A percentile compares a stretch with the other conserved stretches of the same genome.
phyloP scores from a whole-genome alignment of 148 eudicot genomes.

The Rheum nobile region DNA sequence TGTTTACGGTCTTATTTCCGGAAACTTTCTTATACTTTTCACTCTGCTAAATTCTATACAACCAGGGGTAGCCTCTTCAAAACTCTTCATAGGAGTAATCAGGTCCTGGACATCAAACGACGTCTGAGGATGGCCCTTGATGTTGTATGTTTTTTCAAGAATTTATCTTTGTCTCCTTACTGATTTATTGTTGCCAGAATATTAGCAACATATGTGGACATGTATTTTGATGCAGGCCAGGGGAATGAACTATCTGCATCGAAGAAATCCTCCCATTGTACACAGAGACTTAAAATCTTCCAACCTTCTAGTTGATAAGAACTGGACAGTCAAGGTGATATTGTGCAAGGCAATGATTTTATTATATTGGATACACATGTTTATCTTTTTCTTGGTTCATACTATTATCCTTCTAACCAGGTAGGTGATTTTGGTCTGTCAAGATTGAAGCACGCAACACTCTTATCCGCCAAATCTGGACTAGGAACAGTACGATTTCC shows the following conservation, averaged over 20 bases:
- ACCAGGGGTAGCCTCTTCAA: slow-evolving; percentile 84
- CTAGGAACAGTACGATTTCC: slow-evolving; percentile 58
- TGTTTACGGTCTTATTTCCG: neutral
- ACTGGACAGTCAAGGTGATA: slow-evolving; percentile 78
- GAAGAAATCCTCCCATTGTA: slow-evolving; percentile 77
- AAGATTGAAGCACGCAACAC: slow-evolving; percentile 60
- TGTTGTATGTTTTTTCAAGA: slow-evolving; percentile 39
- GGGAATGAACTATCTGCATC: slow-evolving; percentile 92
- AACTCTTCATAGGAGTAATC: slow-evolving; percentile 63
- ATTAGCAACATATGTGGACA: neutral
- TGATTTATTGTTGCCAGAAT: neutral
- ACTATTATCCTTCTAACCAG: slow-evolving; percentile 16
- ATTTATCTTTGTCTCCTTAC: neutral
- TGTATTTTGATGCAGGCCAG: slow-evolving; percentile 44
- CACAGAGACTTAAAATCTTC: slow-evolving; percentile 88
- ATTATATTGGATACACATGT: neutral
- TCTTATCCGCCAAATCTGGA: slow-evolving; percentile 71
- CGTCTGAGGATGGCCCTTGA: slow-evolving; percentile 86
- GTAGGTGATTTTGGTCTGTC: slow-evolving; percentile 91
- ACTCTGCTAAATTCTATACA: neutral
- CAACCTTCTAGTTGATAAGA: slow-evolving; percentile 71
- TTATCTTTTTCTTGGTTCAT: neutral
- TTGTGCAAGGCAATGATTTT: neutral
- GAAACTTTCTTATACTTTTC: neutral
- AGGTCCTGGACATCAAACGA: slow-evolving; percentile 43